Evolutionary conservation across 2,329 filamentous ascomycete genomes (phyloP).

Genomic region (Venturia nashicola): DNA sequence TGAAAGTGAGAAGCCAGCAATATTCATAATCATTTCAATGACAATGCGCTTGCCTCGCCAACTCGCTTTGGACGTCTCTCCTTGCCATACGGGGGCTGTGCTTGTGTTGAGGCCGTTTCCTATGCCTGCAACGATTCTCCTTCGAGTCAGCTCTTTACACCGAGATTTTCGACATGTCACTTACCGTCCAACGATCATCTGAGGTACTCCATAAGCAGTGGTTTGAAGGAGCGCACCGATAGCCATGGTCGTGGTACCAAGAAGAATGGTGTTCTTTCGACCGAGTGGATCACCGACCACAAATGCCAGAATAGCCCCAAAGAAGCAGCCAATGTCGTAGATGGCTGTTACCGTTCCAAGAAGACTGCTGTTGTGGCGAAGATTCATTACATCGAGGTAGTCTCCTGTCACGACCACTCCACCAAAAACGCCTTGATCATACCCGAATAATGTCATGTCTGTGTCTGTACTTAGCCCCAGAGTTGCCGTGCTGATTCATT

Average conservation of each 20-base stretch:
- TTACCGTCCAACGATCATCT: constrained; percentile 36
- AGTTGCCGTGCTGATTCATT: not conserved
- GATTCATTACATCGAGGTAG: constrained; percentile 36
- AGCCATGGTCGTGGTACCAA: constrained; percentile 36
- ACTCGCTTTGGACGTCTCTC: constrained; percentile 33
- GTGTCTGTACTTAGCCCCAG: constrained; percentile 25
- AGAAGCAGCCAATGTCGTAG: constrained; percentile 48
- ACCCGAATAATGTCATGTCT: constrained; percentile 35
- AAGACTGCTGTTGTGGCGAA: constrained; percentile 28
- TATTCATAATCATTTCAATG: constrained; percentile 38
- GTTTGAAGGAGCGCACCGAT: constrained; percentile 37
- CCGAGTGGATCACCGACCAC: constrained; percentile 36
- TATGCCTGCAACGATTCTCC: constrained; percentile 32
- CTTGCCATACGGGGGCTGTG: constrained; percentile 38
- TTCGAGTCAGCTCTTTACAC: constrained; percentile 1
- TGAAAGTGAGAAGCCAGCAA: constrained; percentile 36
- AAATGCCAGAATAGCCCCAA: constrained; percentile 41
- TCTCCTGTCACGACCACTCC: constrained; percentile 43
- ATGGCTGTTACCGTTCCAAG: constrained; percentile 42
- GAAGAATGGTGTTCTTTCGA: constrained; percentile 34
- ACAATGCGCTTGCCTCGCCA: constrained; percentile 33
- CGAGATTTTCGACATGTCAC: constrained; percentile 7
- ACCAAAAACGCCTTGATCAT: constrained; percentile 10
- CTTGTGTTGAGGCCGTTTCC: constrained; percentile 41
- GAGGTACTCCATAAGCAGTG: constrained; percentile 30